A percentile compares a stretch with the other conserved stretches of the same genome.
Conservation (phyloP, 2,329 filamentous ascomycete genomes). For the Penicillium concentricum region DNA sequence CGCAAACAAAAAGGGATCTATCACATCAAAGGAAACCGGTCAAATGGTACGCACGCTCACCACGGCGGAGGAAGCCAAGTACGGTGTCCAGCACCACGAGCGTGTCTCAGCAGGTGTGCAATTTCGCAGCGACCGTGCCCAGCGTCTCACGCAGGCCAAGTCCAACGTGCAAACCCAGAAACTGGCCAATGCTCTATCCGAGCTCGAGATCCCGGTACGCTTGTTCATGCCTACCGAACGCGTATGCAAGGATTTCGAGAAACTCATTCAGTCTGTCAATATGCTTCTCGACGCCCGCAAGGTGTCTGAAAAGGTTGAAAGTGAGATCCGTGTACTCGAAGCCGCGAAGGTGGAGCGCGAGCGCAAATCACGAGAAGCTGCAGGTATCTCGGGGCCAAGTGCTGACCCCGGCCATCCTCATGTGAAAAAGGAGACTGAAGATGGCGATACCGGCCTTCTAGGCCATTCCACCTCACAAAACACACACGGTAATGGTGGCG, state of each 20-base stretch:
- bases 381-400: constrained; percentile 10
- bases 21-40: constrained; percentile 35
- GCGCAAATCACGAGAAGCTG: constrained; percentile 33
- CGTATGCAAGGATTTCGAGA: constrained; percentile 51
- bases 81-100: constrained; percentile 82
- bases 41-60: constrained; percentile 69
- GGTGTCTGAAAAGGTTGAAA: constrained; percentile 48
- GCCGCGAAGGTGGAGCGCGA: constrained; percentile 42
- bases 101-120: constrained; percentile 81
- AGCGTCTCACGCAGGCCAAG: constrained; percentile 51
- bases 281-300: constrained; percentile 49
- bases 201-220: constrained; percentile 48
- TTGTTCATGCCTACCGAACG: constrained; percentile 52
- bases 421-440: constrained; percentile 38
- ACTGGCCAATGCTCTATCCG: constrained; percentile 47
- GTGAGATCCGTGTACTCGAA: constrained; percentile 49
- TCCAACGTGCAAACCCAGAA: constrained; percentile 52
- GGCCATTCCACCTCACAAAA: constrained; percentile 16
- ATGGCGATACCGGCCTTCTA: constrained; percentile 18
- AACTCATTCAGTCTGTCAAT: constrained; percentile 48
- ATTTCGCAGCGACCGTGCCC: constrained; percentile 69
- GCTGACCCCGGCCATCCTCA: constrained; percentile 26
- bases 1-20: constrained; percentile 39
- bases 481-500: not conserved
- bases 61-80: constrained; percentile 72